Evolutionary conservation across 495 filamentous ascomycete genomes (phyloP).

Genomic region (Neurospora sp.): DNA sequence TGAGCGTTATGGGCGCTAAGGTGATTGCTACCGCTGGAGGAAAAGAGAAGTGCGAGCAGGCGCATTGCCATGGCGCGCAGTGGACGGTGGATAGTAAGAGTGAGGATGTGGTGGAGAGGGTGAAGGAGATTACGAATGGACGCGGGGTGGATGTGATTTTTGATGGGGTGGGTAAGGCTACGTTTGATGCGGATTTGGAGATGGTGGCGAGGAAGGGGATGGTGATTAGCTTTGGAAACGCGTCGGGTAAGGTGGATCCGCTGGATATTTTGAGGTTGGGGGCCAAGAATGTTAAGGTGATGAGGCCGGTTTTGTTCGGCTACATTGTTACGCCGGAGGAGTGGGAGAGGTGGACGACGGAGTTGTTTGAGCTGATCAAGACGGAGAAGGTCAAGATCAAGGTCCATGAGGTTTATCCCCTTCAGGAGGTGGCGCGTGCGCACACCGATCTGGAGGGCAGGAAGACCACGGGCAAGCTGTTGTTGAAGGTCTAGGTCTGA

Average conservation of each 20-base stretch:
- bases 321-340: slow-evolving; percentile 75
- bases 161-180: slow-evolving; percentile 80
- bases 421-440: slow-evolving; percentile 63
- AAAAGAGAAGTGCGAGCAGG: slow-evolving; percentile 60
- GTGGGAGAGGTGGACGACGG: slow-evolving; percentile 56
- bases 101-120: slow-evolving; percentile 54
- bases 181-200: slow-evolving; percentile 77
- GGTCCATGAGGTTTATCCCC: slow-evolving; percentile 74
- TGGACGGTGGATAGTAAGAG: slow-evolving; percentile 61
- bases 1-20: slow-evolving; percentile 61
- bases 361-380: slow-evolving; percentile 63
- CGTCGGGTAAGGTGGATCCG: slow-evolving; percentile 68
- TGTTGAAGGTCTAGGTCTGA: slow-evolving; percentile 37
- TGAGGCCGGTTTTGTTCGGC: slow-evolving; percentile 62
- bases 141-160: slow-evolving; percentile 72
- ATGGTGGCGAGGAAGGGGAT: slow-evolving; percentile 71
- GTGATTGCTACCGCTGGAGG: slow-evolving; percentile 79
- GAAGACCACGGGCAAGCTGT: slow-evolving; percentile 74
- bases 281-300: slow-evolving; percentile 71
- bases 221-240: slow-evolving; percentile 83
- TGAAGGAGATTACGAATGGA: slow-evolving; percentile 61
- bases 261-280: slow-evolving; percentile 56
- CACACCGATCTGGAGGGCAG: slow-evolving; percentile 76
- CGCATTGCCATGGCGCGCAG: slow-evolving; percentile 57
- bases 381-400: slow-evolving; percentile 59